Evolutionary conservation across 2,329 filamentous ascomycete species (phyloP).

Genomic region (Exophiala dermatitidis): DNA sequence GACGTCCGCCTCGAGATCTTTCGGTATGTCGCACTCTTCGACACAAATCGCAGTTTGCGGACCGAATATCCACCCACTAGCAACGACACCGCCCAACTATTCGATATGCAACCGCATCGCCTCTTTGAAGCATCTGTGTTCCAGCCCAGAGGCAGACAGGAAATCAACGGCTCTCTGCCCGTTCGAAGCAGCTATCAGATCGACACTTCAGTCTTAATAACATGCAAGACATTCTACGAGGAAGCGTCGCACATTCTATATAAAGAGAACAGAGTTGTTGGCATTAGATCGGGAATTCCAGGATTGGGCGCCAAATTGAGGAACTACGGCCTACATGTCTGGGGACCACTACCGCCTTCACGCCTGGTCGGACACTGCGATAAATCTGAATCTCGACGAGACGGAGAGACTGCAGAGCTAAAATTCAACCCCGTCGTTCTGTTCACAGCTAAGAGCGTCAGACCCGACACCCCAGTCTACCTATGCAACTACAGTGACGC

Average conservation of each 20-base stretch:
- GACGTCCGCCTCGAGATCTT: constrained; percentile 22
- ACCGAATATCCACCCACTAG: constrained; percentile 14
- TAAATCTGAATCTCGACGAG: neutral
- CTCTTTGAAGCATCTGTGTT: constrained; percentile 22
- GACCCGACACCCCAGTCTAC: constrained; percentile 15
- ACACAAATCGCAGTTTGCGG: constrained; percentile 17
- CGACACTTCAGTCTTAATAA: constrained; percentile 14
- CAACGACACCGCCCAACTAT: constrained; percentile 9
- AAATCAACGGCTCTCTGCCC: constrained; percentile 19
- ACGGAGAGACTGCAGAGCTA: neutral
- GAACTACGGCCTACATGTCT: constrained; percentile 21
- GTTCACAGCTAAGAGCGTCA: constrained; percentile 13
- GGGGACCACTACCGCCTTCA: constrained; percentile 11
- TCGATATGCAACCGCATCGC: constrained; percentile 11
- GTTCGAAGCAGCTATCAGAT: constrained; percentile 14
- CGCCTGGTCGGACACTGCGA: constrained; percentile 4
- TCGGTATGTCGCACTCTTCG: constrained; percentile 17
- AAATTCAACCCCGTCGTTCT: constrained; percentile 18
- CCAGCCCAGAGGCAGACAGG: constrained; percentile 18
- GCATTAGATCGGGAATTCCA: constrained; percentile 17
- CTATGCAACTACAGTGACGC: constrained; percentile 18
- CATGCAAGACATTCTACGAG: constrained; percentile 15
- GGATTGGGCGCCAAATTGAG: constrained; percentile 18
- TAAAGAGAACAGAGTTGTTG: constrained; percentile 20
- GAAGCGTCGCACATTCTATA: constrained; percentile 18